Evolutionary conservation across 257 asterid genomes (phyloP).

Genomic region (Penstemon davidsonii): DNA sequence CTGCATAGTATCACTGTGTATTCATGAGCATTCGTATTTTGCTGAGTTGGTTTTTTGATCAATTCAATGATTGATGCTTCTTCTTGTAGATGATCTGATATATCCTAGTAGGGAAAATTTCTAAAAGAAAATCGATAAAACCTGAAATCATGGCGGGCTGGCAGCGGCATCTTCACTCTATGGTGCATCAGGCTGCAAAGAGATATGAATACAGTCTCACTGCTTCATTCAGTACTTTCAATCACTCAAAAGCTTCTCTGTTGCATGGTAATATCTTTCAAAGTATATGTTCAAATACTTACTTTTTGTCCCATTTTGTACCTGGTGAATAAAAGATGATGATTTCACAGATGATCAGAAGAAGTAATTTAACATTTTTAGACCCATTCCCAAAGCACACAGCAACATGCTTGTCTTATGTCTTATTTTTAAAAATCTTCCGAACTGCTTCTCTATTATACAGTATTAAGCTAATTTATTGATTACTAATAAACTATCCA

Average conservation of each 20-base stretch:
- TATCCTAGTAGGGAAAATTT: constrained; percentile 11
- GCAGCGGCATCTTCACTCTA: constrained; percentile 68
- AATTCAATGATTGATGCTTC: neutral
- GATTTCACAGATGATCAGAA: neutral
- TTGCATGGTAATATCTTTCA: constrained; percentile 46
- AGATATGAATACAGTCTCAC: constrained; percentile 45
- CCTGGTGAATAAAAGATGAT: neutral
- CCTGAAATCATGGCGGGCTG: constrained; percentile 62
- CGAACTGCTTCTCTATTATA: neutral
- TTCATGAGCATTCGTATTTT: too few species aligned
- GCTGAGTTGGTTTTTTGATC: too few species aligned
- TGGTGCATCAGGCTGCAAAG: constrained; percentile 60
- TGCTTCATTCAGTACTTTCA: constrained; percentile 44
- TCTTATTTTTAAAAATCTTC: too few species aligned
- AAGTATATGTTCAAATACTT: neutral
- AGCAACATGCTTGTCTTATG: neutral
- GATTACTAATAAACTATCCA: constrained; percentile 24
- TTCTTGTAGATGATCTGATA: constrained; percentile 18
- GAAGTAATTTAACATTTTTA: neutral
- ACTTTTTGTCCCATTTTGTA: too few species aligned
- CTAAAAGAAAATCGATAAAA: constrained; percentile 8
- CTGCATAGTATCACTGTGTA: too few species aligned
- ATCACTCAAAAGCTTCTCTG: constrained; percentile 55
- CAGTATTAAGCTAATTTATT: constrained; percentile 2
- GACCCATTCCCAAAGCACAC: neutral